Evolutionary conservation across 1,284 basidiomycete species (phyloP), one percentile per base, ranked within the genome.

Genomic region (Ganoderma boninense): DNA sequence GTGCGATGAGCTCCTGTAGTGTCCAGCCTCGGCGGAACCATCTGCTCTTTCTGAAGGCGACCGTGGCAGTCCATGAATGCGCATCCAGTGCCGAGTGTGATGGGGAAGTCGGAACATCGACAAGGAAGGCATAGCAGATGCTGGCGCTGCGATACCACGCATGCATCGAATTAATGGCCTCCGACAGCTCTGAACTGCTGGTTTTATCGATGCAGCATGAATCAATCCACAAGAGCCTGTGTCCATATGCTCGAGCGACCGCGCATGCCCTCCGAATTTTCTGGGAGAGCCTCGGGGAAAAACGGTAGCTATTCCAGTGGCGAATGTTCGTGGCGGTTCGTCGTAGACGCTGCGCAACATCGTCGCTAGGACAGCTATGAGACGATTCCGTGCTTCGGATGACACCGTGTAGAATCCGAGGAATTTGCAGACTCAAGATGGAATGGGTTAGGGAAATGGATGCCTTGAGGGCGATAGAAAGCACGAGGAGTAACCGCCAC

Each of bases 41-140:
- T 6, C 35, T 35, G 57, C 57, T 59, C 52, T 52, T 65, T 4
- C 64, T 26, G 46, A 65, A 65, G 29, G n/a, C 32, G 18, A 13
- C 63, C n/a, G 26, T 46, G 38, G 62, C 29, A 11, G 26, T 49
- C 44, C 62, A 46, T 46, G 62, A 46, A 10, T 43, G 62, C 11
- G n/a, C 20, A 18, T 26, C 62, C 11, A 78, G 69, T 10, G 79
- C 82, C 72, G 80, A 81, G 1, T 81, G 82, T 62, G 79, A 82
- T 64, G 49, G n/a, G 11, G 54, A 57, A 57, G 10, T 29, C 5
- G 23, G 32, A 18, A 59, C 57, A 20, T 59, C 57, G 32, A 32
- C 32, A 32, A 18, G 57, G 57, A 38, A 59, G 4, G 57, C 57
- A 29, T 59, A 59, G 57, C 57, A 59, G 20, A 59, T 29, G 5